These are phyloP conservation scores for Metroxylon sagu DNA, from an alignment of 176 grass and related monocot species.

Conservation along the genomic window DNA sequence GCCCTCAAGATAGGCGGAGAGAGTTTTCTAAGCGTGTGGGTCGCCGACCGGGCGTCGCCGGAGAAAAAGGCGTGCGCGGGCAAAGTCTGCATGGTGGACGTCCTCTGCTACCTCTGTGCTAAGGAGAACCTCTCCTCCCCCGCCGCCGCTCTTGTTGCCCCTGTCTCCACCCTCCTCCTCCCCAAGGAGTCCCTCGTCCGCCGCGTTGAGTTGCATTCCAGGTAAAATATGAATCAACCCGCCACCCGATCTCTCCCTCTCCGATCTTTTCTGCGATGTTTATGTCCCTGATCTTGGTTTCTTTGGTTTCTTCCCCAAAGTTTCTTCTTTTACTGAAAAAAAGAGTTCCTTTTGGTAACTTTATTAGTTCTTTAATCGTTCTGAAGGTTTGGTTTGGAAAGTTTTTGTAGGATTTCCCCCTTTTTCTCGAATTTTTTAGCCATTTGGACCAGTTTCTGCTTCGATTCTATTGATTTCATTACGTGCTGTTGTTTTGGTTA, in stretches of 20 bases:
- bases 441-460: slow-evolving; percentile 18
- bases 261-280: background rate
- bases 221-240: slow-evolving; percentile 8
- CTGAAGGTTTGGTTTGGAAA: background rate
- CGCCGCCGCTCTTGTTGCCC: slow-evolving; percentile 29
- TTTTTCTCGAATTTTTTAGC: background rate
- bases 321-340: too few relatives aligned
- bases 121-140: slow-evolving; percentile 28
- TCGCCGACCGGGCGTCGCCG: background rate
- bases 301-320: background rate
- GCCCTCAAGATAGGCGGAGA: slow-evolving; percentile 20
- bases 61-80: slow-evolving; percentile 8
- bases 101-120: slow-evolving; percentile 59
- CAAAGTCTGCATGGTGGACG: slow-evolving; percentile 44
- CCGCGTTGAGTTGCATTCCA: slow-evolving; percentile 40
- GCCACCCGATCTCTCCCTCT: background rate
- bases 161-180: slow-evolving; percentile 32
- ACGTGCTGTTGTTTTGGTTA: background rate
- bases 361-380: slow-evolving; percentile 7
- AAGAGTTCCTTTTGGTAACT: too few relatives aligned
- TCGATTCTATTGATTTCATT: background rate
- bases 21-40: slow-evolving; percentile 38
- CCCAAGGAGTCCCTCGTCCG: slow-evolving; percentile 20
- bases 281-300: slow-evolving; percentile 6
- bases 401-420: too few relatives aligned